Evolutionary conservation across 257 asterid species (phyloP), one percentile per base, ranked within the genome.

Genomic region (Haberlea rhodopensis): DNA sequence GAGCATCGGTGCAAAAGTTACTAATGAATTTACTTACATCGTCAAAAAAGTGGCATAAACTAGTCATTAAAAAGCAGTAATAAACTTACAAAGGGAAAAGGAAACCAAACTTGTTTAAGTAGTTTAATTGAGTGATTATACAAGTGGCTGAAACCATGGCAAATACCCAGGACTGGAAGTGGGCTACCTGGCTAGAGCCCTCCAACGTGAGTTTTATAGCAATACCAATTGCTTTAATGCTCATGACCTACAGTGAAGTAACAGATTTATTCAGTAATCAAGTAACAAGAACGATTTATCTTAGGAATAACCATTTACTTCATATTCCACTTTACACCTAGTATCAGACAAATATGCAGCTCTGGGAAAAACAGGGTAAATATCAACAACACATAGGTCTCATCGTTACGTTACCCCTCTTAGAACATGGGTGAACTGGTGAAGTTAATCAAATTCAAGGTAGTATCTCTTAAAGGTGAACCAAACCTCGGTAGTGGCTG

Each of bases 191-290:
- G 68, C 77, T 85, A 57, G 72, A 76, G 21, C 96, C 96, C 73
- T 80, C 91, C 77, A 89, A 55, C 7, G 89, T 75, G 65, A 89
- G 95, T 66, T 87, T 89, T 77, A 89, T 80, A 57, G 96, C 89
- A 53, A 87, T 84, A 53, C 94, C 94, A 20, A 83, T 56, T 31
- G 95, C 97, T 72, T 89, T 87, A 52, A 89, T 73, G 63, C 97
- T 89, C 97, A 89, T 87, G 74, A 89, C 97, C 97, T 89, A 73
- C 76, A 80, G 63, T 13, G 60, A 53, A 69, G 63, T 49, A 67
- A 31, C 24, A 53, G 65, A 45, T 48, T 67, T 53, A 48, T 31
- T 53, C 45, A 54, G 75, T 55, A 5, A 56, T 31, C 34, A 49
- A 19, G 63, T 56, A 62, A 68, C 66, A 70, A 23, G 59, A 57